A percentile compares a stretch with the other conserved stretches of the same genome.
Conservation (phyloP, 2,329 filamentous ascomycete genomes). For the Sphaerulina musiva region DNA sequence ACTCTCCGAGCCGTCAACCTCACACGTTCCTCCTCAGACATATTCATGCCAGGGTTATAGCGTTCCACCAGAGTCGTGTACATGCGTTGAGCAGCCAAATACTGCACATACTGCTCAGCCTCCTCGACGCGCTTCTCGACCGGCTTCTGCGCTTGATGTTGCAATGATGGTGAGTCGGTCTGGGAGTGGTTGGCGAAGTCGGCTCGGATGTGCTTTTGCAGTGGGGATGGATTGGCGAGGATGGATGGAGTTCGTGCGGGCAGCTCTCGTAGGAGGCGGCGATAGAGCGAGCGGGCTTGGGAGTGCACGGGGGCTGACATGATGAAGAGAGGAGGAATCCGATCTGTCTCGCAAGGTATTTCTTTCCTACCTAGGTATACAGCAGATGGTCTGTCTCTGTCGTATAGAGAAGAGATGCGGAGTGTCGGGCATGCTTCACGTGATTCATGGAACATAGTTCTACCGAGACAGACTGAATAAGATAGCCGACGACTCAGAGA, state of each 20-base stretch:
- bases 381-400: too few species aligned
- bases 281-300: conserved; percentile 70
- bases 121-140: conserved; percentile 39
- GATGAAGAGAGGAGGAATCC: background rate
- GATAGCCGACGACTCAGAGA: conserved; percentile 40
- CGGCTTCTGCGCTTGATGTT: conserved; percentile 23
- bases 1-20: conserved; percentile 77
- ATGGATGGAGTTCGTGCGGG: conserved; percentile 57
- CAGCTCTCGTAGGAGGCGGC: conserved; percentile 80
- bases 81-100: conserved; percentile 75
- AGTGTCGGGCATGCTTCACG: too few species aligned
- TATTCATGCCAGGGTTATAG: conserved; percentile 88
- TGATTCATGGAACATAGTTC: too few species aligned
- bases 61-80: conserved; percentile 77
- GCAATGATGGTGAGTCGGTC: conserved; percentile 35
- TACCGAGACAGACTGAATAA: too few species aligned
- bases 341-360: background rate
- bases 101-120: conserved; percentile 72
- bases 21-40: conserved; percentile 78
- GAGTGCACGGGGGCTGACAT: conserved; percentile 34
- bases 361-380: background rate
- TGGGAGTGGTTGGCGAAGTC: conserved; percentile 44
- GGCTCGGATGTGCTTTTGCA: conserved; percentile 63
- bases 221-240: conserved; percentile 54
- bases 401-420: background rate